These are phyloP conservation scores for Kregervanrija fluxuum DNA, from an alignment of 805 yeast genomes.

Conservation along the genomic window DNA sequence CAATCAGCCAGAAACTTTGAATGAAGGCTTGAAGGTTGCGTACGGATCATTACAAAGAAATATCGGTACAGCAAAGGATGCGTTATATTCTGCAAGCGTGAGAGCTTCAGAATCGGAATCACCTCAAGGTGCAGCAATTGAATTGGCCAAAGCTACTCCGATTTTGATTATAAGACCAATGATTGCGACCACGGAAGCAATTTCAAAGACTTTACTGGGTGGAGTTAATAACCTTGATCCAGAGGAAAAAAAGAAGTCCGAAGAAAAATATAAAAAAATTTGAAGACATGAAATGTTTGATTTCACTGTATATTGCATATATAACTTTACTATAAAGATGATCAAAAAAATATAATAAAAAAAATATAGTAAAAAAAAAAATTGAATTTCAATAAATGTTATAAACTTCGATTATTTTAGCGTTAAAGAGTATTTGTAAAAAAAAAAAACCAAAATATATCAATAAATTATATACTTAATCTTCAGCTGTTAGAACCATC, in stretches of 20 bases:
- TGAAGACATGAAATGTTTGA: neutral
- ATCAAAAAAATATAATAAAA: neutral
- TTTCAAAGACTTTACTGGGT: constrained; percentile 77
- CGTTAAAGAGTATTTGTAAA: too few species aligned
- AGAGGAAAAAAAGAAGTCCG: constrained; percentile 44
- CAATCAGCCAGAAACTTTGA: constrained; percentile 67
- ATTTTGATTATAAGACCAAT: constrained; percentile 74
- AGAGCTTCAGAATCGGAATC: constrained; percentile 59
- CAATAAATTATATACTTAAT: neutral
- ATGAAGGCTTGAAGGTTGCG: constrained; percentile 71
- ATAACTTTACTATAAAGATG: neutral
- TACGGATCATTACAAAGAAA: constrained; percentile 66
- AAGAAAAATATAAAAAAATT: constrained; percentile 54
- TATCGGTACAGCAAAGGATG: constrained; percentile 55
- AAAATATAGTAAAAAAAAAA: too few species aligned
- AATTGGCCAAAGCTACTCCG: constrained; percentile 72
- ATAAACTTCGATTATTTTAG: neutral
- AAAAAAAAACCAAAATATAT: neutral
- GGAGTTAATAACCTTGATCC: constrained; percentile 76
- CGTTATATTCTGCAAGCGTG: constrained; percentile 50
- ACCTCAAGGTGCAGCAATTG: constrained; percentile 58
- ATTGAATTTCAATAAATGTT: too few species aligned
- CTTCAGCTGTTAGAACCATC: constrained; percentile 21
- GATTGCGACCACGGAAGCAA: constrained; percentile 89
- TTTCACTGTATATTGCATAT: neutral